Percentiles rank a stretch among this genome's conserved stretches.
Evolutionary conservation across 768 basidiomycete species (phyloP).

Genomic region (Mycena albidolilacea): DNA sequence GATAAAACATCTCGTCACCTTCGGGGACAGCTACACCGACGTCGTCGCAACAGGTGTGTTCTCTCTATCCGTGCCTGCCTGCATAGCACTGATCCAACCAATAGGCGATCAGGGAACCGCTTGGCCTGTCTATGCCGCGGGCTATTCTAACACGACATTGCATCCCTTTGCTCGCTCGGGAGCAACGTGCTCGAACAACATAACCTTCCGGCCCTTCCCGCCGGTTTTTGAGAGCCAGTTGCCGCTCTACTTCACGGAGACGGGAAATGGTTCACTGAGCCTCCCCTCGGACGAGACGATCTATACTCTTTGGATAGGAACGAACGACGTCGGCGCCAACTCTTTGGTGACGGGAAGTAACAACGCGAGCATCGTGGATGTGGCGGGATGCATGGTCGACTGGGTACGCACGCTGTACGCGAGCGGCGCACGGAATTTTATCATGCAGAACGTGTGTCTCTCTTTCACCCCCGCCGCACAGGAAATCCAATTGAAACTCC

Average conservation of each 20-base stretch:
- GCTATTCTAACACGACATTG: constrained; percentile 66
- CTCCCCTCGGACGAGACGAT: constrained; percentile 63
- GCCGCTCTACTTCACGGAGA: constrained; percentile 64
- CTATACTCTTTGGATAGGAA: constrained; percentile 79
- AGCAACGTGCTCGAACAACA: constrained; percentile 75
- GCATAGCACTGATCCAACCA: not conserved
- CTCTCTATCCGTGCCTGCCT: too few relatives aligned
- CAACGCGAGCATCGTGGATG: constrained; percentile 63
- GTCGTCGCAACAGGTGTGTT: constrained; percentile 50
- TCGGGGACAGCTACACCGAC: constrained; percentile 79
- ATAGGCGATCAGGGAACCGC: constrained; percentile 60
- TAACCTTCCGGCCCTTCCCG: constrained; percentile 72
- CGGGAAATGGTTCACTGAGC: constrained; percentile 56
- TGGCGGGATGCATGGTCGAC: constrained; percentile 70
- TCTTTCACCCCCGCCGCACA: not conserved
- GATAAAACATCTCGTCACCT: constrained; percentile 76
- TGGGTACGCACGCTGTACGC: constrained; percentile 71
- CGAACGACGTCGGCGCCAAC: constrained; percentile 71
- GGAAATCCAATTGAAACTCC: not conserved
- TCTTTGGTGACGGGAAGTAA: constrained; percentile 66
- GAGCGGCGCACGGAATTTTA: constrained; percentile 74
- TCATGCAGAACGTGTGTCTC: constrained; percentile 74
- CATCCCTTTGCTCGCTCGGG: constrained; percentile 74
- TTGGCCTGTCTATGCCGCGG: constrained; percentile 75
- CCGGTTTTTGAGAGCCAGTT: constrained; percentile 71